A percentile compares a stretch with the other conserved stretches of the same genome.
Evolutionary conservation across 2,329 filamentous ascomycete genomes (phyloP).

Genomic region (Colletotrichum sp.): DNA sequence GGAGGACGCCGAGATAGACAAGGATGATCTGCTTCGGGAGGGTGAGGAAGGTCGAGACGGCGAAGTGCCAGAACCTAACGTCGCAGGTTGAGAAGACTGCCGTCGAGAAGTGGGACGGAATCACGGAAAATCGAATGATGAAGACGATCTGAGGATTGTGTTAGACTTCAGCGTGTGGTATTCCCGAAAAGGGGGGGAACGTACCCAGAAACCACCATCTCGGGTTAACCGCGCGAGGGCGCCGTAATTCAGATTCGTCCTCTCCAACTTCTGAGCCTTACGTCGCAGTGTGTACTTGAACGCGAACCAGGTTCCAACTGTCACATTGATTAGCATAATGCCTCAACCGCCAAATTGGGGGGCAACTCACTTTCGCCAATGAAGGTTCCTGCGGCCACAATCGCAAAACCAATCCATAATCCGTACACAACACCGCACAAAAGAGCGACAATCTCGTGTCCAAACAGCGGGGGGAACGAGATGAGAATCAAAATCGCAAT

Average conservation of each 20-base stretch:
- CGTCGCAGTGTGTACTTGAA: slow-evolving; percentile 40
- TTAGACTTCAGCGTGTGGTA: fast-evolving
- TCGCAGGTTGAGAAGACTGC: slow-evolving; percentile 47
- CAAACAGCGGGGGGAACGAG: slow-evolving; percentile 45
- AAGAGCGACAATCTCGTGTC: slow-evolving; percentile 44
- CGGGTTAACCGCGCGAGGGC: slow-evolving; percentile 42
- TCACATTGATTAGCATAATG: neutral
- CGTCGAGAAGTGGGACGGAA: slow-evolving; percentile 45
- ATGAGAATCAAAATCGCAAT: slow-evolving; percentile 41
- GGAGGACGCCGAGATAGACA: slow-evolving; percentile 43
- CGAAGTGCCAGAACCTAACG: slow-evolving; percentile 44
- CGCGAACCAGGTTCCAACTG: slow-evolving; percentile 42
- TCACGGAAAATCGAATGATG: slow-evolving; percentile 42
- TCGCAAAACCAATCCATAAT: slow-evolving; percentile 43
- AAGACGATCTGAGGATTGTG: slow-evolving; percentile 31
- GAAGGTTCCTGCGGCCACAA: slow-evolving; percentile 44
- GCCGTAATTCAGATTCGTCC: slow-evolving; percentile 43
- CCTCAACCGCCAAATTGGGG: neutral
- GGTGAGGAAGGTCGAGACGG: slow-evolving; percentile 42
- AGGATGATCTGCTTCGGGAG: slow-evolving; percentile 46
- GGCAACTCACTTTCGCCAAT: slow-evolving; percentile 32
- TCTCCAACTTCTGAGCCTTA: slow-evolving; percentile 40
- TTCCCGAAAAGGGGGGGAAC: neutral
- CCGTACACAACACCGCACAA: slow-evolving; percentile 45
- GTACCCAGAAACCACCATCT: slow-evolving; percentile 41